These are phyloP conservation scores for Fusarium subtropicale DNA, from an alignment of 2,329 filamentous ascomycete genomes.

Conservation along the genomic window DNA sequence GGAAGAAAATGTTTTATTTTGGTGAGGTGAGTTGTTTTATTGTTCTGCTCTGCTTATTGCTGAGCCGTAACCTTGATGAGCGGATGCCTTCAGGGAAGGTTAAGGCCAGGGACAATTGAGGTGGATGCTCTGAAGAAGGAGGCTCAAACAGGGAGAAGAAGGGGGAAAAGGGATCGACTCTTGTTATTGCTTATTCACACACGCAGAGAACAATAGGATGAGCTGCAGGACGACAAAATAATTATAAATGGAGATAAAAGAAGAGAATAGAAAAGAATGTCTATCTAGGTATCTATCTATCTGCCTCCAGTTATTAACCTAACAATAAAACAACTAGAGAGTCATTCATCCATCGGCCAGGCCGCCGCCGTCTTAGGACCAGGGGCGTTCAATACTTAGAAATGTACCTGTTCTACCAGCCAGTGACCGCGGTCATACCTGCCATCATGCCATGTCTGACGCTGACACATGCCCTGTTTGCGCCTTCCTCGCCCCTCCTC, in stretches of 20 bases:
- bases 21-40: neutral
- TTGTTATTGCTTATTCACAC: neutral
- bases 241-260: neutral
- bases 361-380: slow-evolving; percentile 31
- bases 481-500: slow-evolving; percentile 21
- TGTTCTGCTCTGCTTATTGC: slow-evolving; percentile 1
- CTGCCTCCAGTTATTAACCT: neutral
- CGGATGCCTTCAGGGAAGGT: neutral
- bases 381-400: slow-evolving; percentile 3
- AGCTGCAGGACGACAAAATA: neutral
- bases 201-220: neutral
- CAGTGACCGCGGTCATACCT: slow-evolving; percentile 25
- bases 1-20: neutral
- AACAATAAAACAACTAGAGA: neutral
- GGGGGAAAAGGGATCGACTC: neutral
- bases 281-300: neutral
- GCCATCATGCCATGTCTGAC: slow-evolving; percentile 20
- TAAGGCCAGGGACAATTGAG: neutral
- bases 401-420: neutral
- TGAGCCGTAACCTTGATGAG: slow-evolving; percentile 1
- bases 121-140: slow-evolving; percentile 3
- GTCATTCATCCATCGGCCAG: slow-evolving; percentile 34
- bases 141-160: neutral
- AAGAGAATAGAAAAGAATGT: neutral
- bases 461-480: slow-evolving; percentile 19